A percentile compares a stretch with the other conserved stretches of the same genome.
Conservation (phyloP, 441 rosid species). For the Pelargonium fulgidum region DNA sequence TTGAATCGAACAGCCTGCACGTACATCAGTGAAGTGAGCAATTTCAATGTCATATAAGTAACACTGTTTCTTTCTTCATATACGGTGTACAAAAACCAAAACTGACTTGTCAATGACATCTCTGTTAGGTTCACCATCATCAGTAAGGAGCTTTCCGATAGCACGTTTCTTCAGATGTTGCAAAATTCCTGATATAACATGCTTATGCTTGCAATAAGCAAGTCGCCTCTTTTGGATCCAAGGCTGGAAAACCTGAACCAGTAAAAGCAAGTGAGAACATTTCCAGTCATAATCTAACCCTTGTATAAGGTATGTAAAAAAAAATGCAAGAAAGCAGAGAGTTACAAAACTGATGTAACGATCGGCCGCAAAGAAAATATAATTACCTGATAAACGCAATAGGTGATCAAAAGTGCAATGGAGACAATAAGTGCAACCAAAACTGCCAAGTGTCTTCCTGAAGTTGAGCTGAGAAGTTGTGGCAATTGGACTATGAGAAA, state of each 20-base stretch:
- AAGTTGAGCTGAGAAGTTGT: conserved; percentile 56
- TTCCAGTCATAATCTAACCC: background rate
- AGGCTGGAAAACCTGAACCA: conserved; percentile 66
- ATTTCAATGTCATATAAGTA: background rate
- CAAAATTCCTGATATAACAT: conserved; percentile 62
- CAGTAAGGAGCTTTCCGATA: conserved; percentile 57
- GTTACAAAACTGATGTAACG: background rate
- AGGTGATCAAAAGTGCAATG: conserved; percentile 52
- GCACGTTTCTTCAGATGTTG: conserved; percentile 53
- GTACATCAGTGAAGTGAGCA: conserved; percentile 13
- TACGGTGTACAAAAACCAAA: conserved; percentile 5
- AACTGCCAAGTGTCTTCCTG: conserved; percentile 69
- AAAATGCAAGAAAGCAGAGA: background rate
- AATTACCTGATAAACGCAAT: conserved; percentile 83
- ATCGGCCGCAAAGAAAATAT: background rate
- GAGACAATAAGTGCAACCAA: conserved; percentile 63
- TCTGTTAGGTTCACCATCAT: conserved; percentile 52
- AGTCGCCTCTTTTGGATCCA: conserved; percentile 65
- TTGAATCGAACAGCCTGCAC: conserved; percentile 57
- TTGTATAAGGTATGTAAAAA: background rate
- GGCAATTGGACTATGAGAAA: conserved; percentile 79
- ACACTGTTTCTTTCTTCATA: background rate
- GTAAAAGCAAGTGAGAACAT: background rate
- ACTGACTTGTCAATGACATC: conserved; percentile 47
- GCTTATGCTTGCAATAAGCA: conserved; percentile 55